A percentile compares a stretch with the other conserved stretches of the same genome.
Evolutionary conservation across 495 filamentous ascomycete genomes (phyloP).

Genomic region (Podospora pseudopauciseta): DNA sequence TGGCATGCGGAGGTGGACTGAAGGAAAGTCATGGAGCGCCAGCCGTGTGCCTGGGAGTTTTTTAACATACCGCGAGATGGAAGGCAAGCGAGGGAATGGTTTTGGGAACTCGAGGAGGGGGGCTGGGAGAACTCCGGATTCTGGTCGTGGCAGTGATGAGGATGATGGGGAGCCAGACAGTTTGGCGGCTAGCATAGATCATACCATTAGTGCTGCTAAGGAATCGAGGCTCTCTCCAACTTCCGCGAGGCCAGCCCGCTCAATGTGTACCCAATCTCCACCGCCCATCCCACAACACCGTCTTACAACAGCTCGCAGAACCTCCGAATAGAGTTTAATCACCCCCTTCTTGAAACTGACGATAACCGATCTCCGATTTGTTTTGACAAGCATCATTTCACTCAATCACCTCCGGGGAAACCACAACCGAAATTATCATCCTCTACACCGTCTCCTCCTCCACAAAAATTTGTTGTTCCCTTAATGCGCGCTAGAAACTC

Average conservation of each 20-base stretch:
- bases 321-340: neutral
- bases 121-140: constrained; percentile 76
- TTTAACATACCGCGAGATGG: constrained; percentile 96
- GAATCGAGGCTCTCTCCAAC: no score
- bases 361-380: neutral
- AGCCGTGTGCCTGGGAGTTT: constrained; percentile 97
- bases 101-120: constrained; percentile 54
- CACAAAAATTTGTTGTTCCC: neutral
- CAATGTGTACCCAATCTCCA: no score
- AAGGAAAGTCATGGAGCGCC: constrained; percentile 98
- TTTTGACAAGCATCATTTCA: neutral
- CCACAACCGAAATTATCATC: neutral
- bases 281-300: no score
- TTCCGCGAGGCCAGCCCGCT: no score
- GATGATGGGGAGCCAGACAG: constrained; percentile 85
- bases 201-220: no score
- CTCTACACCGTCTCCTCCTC: no score
- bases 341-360: neutral
- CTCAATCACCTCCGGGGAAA: neutral
- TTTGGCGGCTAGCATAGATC: constrained; percentile 27
- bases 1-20: constrained; percentile 97
- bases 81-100: constrained; percentile 71
- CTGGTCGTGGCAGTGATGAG: constrained; percentile 73
- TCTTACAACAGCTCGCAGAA: neutral
- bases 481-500: neutral